Percentiles rank a stretch among this genome's conserved stretches.
These are phyloP conservation scores for Agrostemma githago DNA, from an alignment of 148 eudicot species.

Conservation along the genomic window DNA sequence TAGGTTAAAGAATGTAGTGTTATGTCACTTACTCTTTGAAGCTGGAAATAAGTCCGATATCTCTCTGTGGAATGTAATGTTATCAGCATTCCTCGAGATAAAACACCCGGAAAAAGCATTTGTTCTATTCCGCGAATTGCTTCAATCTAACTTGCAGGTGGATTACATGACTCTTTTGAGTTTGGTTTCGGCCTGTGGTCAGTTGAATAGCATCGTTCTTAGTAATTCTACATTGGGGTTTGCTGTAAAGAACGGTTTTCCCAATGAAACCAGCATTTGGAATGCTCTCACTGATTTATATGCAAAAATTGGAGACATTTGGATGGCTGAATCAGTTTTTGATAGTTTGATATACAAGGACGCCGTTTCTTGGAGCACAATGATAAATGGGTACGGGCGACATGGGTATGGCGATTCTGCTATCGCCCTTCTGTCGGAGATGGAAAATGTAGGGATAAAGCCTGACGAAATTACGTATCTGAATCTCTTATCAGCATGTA, in stretches of 20 bases:
- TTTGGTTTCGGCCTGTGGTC: constrained; percentile 44
- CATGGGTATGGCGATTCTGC: constrained; percentile 52
- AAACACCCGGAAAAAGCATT: constrained; percentile 29
- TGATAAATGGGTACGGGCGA: constrained; percentile 50
- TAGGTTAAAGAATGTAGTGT: constrained; percentile 33
- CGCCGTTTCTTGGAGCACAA: constrained; percentile 50
- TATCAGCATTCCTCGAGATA: constrained; percentile 41
- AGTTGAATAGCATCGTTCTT: constrained; percentile 30
- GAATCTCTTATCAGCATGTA: constrained; percentile 59
- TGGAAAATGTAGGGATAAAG: constrained; percentile 32
- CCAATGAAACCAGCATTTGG: constrained; percentile 33
- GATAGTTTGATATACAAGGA: constrained; percentile 40
- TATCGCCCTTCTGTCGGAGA: constrained; percentile 33
- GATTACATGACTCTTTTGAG: constrained; percentile 52
- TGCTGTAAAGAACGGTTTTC: constrained; percentile 39
- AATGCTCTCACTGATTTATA: constrained; percentile 47
- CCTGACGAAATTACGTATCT: constrained; percentile 50
- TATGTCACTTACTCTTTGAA: constrained; percentile 43
- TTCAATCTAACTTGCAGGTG: constrained; percentile 29
- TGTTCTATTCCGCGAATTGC: constrained; percentile 35
- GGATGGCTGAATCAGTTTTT: constrained; percentile 41
- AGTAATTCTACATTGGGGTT: constrained; percentile 33
- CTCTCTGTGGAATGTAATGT: constrained; percentile 59
- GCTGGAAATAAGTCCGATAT: constrained; percentile 37
- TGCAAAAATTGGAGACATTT: constrained; percentile 48